Percentiles rank a stretch among this genome's conserved stretches.
phyloP scores from a whole-genome alignment of 169 alveolate species.

The Plasmodium adleri region DNA sequence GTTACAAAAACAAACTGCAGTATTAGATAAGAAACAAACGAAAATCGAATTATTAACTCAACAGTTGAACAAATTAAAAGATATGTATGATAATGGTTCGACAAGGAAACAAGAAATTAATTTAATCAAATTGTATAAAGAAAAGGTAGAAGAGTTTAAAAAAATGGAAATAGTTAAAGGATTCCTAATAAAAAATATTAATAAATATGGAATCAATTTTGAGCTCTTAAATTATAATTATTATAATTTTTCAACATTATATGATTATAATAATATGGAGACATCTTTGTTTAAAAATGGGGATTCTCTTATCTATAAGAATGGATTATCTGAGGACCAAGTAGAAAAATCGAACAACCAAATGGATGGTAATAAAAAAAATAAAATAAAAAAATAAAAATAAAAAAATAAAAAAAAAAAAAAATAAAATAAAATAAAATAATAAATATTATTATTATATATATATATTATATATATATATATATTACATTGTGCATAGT shows the following conservation, averaged over 20 bases:
- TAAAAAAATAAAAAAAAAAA: no score
- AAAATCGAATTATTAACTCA: slow-evolving; percentile 10
- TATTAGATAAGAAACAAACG: slow-evolving; percentile 13
- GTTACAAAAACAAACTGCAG: slow-evolving; percentile 21
- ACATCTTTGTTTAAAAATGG: not conserved
- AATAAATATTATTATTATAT: no score
- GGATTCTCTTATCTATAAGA: not conserved
- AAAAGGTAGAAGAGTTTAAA: slow-evolving; percentile 19
- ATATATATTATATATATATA: no score
- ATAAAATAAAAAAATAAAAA: no score
- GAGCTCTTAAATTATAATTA: slow-evolving; percentile 35
- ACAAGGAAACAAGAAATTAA: slow-evolving; percentile 36
- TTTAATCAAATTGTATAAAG: slow-evolving; percentile 19
- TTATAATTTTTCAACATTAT: slow-evolving; percentile 41
- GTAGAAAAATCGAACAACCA: not conserved
- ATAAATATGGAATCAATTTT: slow-evolving; percentile 53
- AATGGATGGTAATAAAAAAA: not conserved
- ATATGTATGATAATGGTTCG: slow-evolving; percentile 36
- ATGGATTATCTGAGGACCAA: not conserved
- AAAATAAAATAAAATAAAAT: no score
- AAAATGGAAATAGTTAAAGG: slow-evolving; percentile 44
- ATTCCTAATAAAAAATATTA: slow-evolving; percentile 8
- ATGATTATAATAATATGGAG: slow-evolving; percentile 28
- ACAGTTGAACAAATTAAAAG: slow-evolving; percentile 18
- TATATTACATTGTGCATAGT: not conserved